A percentile compares a stretch with the other conserved stretches of the same genome.
These are phyloP conservation scores for Candida verbasci DNA, from an alignment of 805 yeast genomes.

Conservation along the genomic window DNA sequence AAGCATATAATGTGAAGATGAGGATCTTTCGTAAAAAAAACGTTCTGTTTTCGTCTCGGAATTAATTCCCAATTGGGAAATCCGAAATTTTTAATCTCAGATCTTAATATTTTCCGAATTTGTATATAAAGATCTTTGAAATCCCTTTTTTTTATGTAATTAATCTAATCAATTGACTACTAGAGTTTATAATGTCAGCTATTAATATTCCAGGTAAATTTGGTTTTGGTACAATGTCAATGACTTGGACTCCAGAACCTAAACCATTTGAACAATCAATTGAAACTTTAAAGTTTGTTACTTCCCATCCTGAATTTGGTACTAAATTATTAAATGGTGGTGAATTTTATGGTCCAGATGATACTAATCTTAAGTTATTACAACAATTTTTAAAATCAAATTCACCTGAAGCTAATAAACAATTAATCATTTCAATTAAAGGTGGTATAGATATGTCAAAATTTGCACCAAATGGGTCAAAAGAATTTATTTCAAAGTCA, in stretches of 20 bases:
- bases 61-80: slow-evolving; percentile 4
- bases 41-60: not conserved
- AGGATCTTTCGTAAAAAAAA: too few species aligned
- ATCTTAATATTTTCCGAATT: not conserved
- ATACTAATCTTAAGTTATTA: slow-evolving; percentile 52
- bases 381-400: slow-evolving; percentile 47
- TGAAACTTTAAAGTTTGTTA: slow-evolving; percentile 42
- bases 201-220: slow-evolving; percentile 21
- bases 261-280: slow-evolving; percentile 50
- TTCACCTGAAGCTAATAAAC: slow-evolving; percentile 50
- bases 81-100: slow-evolving; percentile 5
- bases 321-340: slow-evolving; percentile 65
- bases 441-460: slow-evolving; percentile 48
- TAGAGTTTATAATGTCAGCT: too few species aligned
- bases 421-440: slow-evolving; percentile 62
- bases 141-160: too few species aligned
- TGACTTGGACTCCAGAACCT: slow-evolving; percentile 66
- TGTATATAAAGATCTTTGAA: too few species aligned
- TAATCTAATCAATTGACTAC: too few species aligned
- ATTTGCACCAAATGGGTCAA: slow-evolving; percentile 45
- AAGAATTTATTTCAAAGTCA: slow-evolving; percentile 43
- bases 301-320: slow-evolving; percentile 44
- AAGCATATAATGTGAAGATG: too few species aligned
- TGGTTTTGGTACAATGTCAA: slow-evolving; percentile 81
- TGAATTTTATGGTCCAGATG: slow-evolving; percentile 65